Percentiles rank a stretch among this genome's conserved stretches.
Evolutionary conservation across 1,139 yeast species (phyloP).

Genomic region (Citeromyces hawaiiensis): DNA sequence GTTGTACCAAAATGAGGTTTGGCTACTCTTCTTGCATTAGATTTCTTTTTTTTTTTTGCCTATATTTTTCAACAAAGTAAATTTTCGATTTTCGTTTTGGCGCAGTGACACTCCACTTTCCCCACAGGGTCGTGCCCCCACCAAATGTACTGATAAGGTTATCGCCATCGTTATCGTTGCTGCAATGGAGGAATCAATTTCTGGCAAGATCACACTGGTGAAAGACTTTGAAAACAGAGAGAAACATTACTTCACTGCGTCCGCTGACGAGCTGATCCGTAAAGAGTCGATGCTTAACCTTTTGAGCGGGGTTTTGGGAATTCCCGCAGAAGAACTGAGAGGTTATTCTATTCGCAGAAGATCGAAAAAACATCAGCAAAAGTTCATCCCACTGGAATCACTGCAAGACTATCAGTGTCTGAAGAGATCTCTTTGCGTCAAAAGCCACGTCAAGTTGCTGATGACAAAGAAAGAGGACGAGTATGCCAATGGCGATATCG

Average conservation of each 20-base stretch:
- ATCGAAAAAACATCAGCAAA: constrained; percentile 9
- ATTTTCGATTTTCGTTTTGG: no score
- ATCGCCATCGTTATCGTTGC: neutral
- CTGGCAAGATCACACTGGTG: constrained; percentile 1
- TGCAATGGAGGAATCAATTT: neutral
- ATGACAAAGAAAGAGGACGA: neutral
- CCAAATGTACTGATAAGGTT: neutral
- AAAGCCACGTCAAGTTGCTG: constrained; percentile 15
- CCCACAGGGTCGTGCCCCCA: neutral
- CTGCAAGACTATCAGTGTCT: constrained; percentile 8
- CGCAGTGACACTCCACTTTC: no score
- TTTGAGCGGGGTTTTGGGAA: neutral
- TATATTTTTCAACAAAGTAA: no score
- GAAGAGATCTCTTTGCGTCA: constrained; percentile 17
- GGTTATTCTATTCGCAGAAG: constrained; percentile 3
- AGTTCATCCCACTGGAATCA: constrained; percentile 9
- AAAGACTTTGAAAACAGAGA: neutral
- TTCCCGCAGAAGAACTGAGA: neutral
- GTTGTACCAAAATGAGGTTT: no score
- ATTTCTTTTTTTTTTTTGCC: no score
- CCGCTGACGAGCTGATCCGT: neutral
- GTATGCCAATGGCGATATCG: neutral
- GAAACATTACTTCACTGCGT: neutral
- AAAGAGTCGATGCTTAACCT: neutral
- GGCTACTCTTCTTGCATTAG: no score